Conservation (phyloP, 768 basidiomycete genomes). For the Boletus sensibilis region DNA sequence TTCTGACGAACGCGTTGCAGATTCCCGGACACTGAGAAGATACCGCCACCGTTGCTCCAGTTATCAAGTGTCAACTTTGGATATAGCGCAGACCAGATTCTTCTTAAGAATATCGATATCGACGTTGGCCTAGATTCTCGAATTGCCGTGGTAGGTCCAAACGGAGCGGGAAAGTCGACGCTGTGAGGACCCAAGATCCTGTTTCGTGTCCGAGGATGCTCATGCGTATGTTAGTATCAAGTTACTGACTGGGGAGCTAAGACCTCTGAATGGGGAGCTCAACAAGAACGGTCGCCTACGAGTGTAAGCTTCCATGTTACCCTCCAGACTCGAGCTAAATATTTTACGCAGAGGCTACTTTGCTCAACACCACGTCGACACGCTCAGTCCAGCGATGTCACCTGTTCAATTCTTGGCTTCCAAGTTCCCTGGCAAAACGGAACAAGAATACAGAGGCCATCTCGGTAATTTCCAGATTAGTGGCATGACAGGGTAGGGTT, state of each 20-base stretch:
- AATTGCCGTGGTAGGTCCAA: slow-evolving; percentile 93
- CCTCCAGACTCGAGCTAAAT: slow-evolving; percentile 1
- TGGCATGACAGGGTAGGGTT: slow-evolving; percentile 83
- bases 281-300: slow-evolving; percentile 90
- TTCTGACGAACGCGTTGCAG: slow-evolving; percentile 35
- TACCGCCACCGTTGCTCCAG: slow-evolving; percentile 93
- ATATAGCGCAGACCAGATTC: slow-evolving; percentile 71
- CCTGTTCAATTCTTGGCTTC: slow-evolving; percentile 92
- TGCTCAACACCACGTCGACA: slow-evolving; percentile 95
- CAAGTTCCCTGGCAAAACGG: slow-evolving; percentile 89
- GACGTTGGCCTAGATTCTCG: slow-evolving; percentile 94
- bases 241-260: slow-evolving; percentile 39
- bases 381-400: slow-evolving; percentile 77
- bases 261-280: slow-evolving; percentile 60
- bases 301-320: slow-evolving; percentile 52
- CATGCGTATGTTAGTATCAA: slow-evolving; percentile 65
- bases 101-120: slow-evolving; percentile 79
- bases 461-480: slow-evolving; percentile 97
- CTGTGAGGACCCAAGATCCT: slow-evolving; percentile 48
- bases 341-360: slow-evolving; percentile 68
- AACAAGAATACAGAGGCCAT: slow-evolving; percentile 95
- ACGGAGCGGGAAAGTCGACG: slow-evolving; percentile 96
- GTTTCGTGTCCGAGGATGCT: slow-evolving; percentile 3
- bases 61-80: slow-evolving; percentile 90
- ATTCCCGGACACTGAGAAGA: slow-evolving; percentile 96